These are phyloP conservation scores for Globisporangium rhizosaccharum DNA, from an alignment of 352 stramenopile species.

Conservation along the genomic window DNA sequence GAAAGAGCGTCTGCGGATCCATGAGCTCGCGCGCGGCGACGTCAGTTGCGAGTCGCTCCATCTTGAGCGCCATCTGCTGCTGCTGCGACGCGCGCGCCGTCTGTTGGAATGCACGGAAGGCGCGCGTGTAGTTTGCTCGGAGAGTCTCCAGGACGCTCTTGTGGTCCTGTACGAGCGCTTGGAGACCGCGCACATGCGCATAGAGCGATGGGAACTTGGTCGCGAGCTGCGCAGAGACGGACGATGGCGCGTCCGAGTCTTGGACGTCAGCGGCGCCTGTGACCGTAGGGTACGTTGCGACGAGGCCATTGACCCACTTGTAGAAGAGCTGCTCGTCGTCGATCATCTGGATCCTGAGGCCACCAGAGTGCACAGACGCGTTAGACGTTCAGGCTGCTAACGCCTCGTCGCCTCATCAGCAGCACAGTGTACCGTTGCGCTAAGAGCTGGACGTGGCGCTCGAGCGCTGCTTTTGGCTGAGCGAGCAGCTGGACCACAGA, in stretches of 20 bases:
- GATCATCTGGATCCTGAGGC: slow-evolving; percentile 45
- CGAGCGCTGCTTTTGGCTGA: slow-evolving; percentile 18
- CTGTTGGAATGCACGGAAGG: slow-evolving; percentile 38
- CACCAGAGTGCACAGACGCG: background rate
- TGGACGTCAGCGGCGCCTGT: background rate
- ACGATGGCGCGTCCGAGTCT: background rate
- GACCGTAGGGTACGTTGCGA: slow-evolving; percentile 13
- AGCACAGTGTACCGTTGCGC: slow-evolving; percentile 42
- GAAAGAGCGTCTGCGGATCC: slow-evolving; percentile 38
- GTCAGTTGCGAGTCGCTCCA: slow-evolving; percentile 29
- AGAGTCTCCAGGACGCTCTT: slow-evolving; percentile 24
- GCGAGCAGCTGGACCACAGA: slow-evolving; percentile 38
- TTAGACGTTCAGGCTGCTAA: background rate
- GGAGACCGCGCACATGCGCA: slow-evolving; percentile 21
- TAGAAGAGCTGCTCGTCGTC: slow-evolving; percentile 61
- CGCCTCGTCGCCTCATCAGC: too few species aligned
- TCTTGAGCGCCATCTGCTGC: slow-evolving; percentile 42
- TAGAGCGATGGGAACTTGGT: slow-evolving; percentile 12
- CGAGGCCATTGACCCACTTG: slow-evolving; percentile 64
- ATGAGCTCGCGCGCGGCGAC: slow-evolving; percentile 40
- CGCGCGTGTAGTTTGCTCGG: slow-evolving; percentile 20
- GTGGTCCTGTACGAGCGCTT: slow-evolving; percentile 25
- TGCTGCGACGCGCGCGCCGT: slow-evolving; percentile 27
- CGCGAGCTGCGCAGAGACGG: background rate
- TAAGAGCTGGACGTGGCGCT: slow-evolving; percentile 38